Evolutionary conservation across 345 rosid species (phyloP).

Genomic region (Eucalyptus polybractea): DNA sequence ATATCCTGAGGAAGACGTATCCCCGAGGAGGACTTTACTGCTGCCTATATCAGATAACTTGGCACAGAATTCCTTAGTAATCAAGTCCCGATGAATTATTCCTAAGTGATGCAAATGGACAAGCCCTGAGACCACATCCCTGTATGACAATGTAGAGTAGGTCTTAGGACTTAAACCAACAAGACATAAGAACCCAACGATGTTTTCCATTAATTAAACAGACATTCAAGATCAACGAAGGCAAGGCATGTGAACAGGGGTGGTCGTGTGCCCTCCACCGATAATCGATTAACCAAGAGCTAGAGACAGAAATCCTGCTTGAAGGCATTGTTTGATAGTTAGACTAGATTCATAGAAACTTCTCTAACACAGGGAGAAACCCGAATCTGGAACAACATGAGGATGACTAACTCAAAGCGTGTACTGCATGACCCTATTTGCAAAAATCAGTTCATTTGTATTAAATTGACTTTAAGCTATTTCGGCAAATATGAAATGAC

Average conservation of each 20-base stretch:
- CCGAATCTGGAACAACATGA: neutral
- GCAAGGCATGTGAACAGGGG: conserved; percentile 47
- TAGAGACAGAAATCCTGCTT: neutral
- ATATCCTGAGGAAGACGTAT: conserved; percentile 69
- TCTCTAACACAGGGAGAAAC: neutral
- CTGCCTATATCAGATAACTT: conserved; percentile 97
- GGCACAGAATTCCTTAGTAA: conserved; percentile 57
- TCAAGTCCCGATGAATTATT: conserved; percentile 76
- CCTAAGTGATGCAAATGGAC: conserved; percentile 84
- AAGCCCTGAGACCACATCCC: conserved; percentile 82
- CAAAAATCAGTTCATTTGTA: neutral
- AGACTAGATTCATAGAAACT: neutral
- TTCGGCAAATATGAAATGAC: neutral
- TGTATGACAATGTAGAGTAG: conserved; percentile 6
- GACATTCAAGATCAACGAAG: conserved; percentile 28
- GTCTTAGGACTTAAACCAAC: neutral
- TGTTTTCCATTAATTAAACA: neutral
- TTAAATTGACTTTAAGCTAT: neutral
- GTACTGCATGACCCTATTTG: neutral
- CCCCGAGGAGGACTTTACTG: conserved; percentile 59
- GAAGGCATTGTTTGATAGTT: neutral
- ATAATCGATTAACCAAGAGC: neutral
- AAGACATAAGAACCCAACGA: neutral
- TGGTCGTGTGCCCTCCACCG: neutral
- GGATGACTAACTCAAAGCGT: neutral